Evolutionary conservation across 371 early-diverging fungal species (phyloP).

Genomic region (Nematocida sp.): DNA sequence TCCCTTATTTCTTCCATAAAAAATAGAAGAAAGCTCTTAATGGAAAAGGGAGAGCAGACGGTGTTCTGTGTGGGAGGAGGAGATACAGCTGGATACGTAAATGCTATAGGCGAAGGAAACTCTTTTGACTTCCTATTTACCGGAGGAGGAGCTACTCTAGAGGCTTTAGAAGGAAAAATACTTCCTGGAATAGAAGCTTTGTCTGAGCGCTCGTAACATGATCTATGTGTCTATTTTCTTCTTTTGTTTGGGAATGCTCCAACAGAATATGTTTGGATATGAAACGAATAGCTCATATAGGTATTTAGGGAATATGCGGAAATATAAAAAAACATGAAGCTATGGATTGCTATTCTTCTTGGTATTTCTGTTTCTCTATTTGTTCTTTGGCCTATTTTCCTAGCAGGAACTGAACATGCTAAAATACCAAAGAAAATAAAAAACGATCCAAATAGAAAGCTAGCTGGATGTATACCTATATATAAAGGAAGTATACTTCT

Average conservation of each 20-base stretch:
- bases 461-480: constrained; percentile 51
- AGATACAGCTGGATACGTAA: constrained; percentile 91
- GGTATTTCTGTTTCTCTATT: constrained; percentile 23
- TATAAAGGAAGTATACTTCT: constrained; percentile 42
- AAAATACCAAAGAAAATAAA: neutral
- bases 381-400: constrained; percentile 49
- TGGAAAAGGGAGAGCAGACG: constrained; percentile 48
- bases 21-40: constrained; percentile 71
- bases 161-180: constrained; percentile 80
- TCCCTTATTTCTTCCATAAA: constrained; percentile 75
- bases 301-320: no score
- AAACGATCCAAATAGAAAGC: constrained; percentile 8
- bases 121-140: constrained; percentile 88
- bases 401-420: neutral
- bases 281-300: no score
- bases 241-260: no score
- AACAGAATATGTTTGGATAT: no score
- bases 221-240: no score
- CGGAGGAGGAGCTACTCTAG: constrained; percentile 90
- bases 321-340: constrained; percentile 11
- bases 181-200: constrained; percentile 63
- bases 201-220: constrained; percentile 6
- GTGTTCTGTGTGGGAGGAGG: constrained; percentile 76
- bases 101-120: constrained; percentile 75
- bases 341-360: constrained; percentile 4